These are phyloP conservation scores for Taxawa tesnikishii DNA, from an alignment of 2,329 filamentous ascomycete species.

Conservation along the genomic window DNA sequence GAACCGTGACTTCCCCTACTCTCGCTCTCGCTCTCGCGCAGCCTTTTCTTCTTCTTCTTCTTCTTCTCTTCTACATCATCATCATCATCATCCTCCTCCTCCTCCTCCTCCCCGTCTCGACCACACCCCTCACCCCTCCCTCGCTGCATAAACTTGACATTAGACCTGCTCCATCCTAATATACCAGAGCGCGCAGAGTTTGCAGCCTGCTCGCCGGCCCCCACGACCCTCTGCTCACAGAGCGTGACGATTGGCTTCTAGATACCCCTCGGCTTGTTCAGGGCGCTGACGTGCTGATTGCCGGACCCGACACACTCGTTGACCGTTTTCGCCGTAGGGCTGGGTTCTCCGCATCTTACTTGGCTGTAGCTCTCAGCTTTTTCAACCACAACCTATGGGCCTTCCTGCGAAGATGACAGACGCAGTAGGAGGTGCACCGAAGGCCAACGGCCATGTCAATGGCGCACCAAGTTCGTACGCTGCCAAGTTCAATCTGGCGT, in stretches of 20 bases:
- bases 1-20: too few species aligned
- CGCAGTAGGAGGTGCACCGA: slow-evolving; percentile 26
- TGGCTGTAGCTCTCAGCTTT: background rate
- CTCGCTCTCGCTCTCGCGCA: too few species aligned
- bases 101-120: too few species aligned
- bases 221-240: too few species aligned
- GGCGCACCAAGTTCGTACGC: slow-evolving; percentile 54
- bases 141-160: slow-evolving; percentile 3
- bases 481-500: slow-evolving; percentile 68
- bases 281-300: background rate
- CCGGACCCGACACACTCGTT: too few species aligned
- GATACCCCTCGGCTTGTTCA: background rate
- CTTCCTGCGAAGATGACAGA: slow-evolving; percentile 25
- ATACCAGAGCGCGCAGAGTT: too few species aligned
- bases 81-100: too few species aligned
- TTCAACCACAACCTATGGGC: slow-evolving; percentile 18
- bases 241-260: too few species aligned
- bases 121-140: too few species aligned
- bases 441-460: slow-evolving; percentile 29
- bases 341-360: slow-evolving; percentile 1
- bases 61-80: slow-evolving; percentile 5
- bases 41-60: slow-evolving; percentile 7
- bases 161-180: slow-evolving; percentile 7
- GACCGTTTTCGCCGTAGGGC: too few species aligned
- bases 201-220: too few species aligned